Evolutionary conservation across 257 asterid genomes (phyloP).

Genomic region (Solanum chiquidenum): DNA sequence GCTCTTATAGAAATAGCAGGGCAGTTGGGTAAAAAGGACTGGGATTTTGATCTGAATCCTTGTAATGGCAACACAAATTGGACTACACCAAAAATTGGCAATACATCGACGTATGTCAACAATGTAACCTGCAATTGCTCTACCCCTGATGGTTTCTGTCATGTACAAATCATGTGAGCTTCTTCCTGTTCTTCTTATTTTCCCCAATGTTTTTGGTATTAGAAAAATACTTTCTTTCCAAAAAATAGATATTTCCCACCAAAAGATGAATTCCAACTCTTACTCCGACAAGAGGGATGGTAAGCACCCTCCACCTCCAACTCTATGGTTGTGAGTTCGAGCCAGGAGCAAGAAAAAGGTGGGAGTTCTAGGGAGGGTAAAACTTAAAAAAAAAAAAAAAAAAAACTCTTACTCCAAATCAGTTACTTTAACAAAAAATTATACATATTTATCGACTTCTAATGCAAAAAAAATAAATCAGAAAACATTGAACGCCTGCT

Average conservation of each 20-base stretch:
- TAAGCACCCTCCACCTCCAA: no score
- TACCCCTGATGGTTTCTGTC: slow-evolving; percentile 3
- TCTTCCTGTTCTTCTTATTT: neutral
- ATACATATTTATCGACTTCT: no score
- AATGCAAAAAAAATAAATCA: no score
- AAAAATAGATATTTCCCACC: neutral
- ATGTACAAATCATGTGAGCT: slow-evolving; percentile 21
- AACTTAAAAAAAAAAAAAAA: no score
- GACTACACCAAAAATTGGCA: neutral
- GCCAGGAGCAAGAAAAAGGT: no score
- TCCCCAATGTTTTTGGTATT: neutral
- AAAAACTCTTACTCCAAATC: no score
- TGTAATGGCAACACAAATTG: neutral
- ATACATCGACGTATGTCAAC: neutral
- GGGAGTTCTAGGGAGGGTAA: no score
- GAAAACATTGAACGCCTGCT: no score
- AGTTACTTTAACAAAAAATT: no score
- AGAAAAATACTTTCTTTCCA: neutral
- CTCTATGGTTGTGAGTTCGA: no score
- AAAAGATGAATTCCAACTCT: neutral
- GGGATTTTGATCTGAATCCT: slow-evolving; percentile 17
- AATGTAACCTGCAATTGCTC: slow-evolving; percentile 18
- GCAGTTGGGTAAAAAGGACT: slow-evolving; percentile 4
- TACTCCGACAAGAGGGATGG: no score
- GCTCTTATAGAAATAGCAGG: slow-evolving; percentile 8